Base-by-base conservation (phyloP, 257 asterid genomes). In the Primulina eburnea region DNA sequence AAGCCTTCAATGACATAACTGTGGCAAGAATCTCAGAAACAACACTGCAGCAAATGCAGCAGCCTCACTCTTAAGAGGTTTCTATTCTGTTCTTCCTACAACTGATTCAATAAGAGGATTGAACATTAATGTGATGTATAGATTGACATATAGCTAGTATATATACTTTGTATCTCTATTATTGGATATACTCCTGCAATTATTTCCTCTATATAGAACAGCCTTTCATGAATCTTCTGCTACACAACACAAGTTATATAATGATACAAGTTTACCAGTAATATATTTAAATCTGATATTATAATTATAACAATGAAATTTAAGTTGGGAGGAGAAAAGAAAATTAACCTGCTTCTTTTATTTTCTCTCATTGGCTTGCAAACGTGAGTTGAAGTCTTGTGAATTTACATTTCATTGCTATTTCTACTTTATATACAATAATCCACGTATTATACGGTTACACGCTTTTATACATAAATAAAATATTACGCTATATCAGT, bases 1-100 rank as follows among this genome's bases (percentile, higher is more conserved):
- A 71, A 75, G 75, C 78, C 82, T 76, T 62, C 84, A 34, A 63
- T 67, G 68, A 77, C 68, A 73, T 55, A 8, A 70, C 74, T 69
- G 71, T 73, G 73, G 79, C 58, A 71, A 61, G 67, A 63, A 62
- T 34, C 9, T 29, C 57, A 7, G 52, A 71, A 74, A 24, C 66
- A 62, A n/a, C 65, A 43, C 56, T 50, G 8, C 67, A 65, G 32
- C 33, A 17, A 32, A 50, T 35, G 53, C 72, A 47, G 43, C 62
- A 26, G 29, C 65, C 47, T 67, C 73, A 43, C 62, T 73, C 40
- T 73, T 65, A 47, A 62, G 53, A 71, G 34, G 20, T 50, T 50
- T 50, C 21, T 50, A 17, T 14, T 6, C 3, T 3, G 57, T 50
- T 50, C 3, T 16, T 17, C 57, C 20, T 50, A 50, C 57, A 50